Base-by-base conservation (phyloP, 352 stramenopile species). In the Globisporangium okanoganense region DNA sequence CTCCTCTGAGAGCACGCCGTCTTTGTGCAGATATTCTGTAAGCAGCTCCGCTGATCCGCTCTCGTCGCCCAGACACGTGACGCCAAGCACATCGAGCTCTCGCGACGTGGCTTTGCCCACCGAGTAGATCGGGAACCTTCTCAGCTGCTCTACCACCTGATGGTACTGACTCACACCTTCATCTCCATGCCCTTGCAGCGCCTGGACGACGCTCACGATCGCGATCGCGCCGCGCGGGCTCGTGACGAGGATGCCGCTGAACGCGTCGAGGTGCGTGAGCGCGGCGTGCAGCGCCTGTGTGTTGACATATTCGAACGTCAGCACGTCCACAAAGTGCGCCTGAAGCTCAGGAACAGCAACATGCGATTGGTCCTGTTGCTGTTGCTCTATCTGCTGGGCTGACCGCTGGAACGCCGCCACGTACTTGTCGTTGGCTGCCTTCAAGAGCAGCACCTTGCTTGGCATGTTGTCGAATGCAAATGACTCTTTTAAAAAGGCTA, bases 271-370 rank as follows among this genome's bases (percentile, higher is more conserved):
- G 22, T 79, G 59, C 24, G 66, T 61, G 58, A 88, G 44, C 14
- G 79, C 66, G 12, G 75, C 64, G 18, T 59, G 36, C 49, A 92
- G 62, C 13, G 53, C 62, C 41, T 71, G 65, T 0, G n/a, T 35
- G 55, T 91, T 87, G 9, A 90, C 57, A 63, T 82, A 90, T 22
- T 82, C 71, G 56, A 91, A 94, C 31, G 67, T 76, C 52, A 94
- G 47, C 13, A 92, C 82, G 14, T 94, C 79, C 0, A 72, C 70
- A 53, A 94, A 94, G 51, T 81, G 56, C 1, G 31, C 72, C 36
- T 60, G 58, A 44, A 71, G 24, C 20, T n/a, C 25, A 36, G 18
- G 16, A 6, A 49, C 43, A 27, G 8, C 8, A 5, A 3, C 43
- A 27, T 49, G 43, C 12, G n/a, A 27, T 18, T 9, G n/a, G 13